Conservation (phyloP, 192 early-diverging fungal species). For the Rhizophagus clarus region DNA sequence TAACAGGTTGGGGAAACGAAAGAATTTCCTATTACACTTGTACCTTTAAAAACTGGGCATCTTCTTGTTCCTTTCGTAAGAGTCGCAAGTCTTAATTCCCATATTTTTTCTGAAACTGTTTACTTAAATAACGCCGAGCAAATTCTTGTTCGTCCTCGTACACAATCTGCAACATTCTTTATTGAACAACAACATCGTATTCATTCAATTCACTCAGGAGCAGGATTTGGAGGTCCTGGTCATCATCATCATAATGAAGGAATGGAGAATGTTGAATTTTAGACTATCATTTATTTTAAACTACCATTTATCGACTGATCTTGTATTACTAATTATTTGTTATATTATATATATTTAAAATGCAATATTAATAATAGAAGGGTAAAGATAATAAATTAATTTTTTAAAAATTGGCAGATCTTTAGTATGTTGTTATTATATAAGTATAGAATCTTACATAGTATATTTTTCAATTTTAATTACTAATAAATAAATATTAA, state of each 20-base stretch:
- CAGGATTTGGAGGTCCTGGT: background rate
- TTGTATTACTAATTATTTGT: too few relatives aligned
- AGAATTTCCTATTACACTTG: slow-evolving; percentile 53
- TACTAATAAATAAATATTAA: too few relatives aligned
- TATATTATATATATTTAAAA: too few relatives aligned
- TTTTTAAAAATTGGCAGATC: too few relatives aligned
- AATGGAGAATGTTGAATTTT: background rate
- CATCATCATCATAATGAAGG: slow-evolving; percentile 15
- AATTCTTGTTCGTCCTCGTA: slow-evolving; percentile 57
- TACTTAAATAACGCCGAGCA: slow-evolving; percentile 63
- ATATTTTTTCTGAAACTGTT: slow-evolving; percentile 51
- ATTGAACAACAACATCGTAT: slow-evolving; percentile 60
- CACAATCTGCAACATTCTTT: slow-evolving; percentile 59
- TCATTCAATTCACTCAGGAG: slow-evolving; percentile 30
- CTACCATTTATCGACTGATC: too few relatives aligned
- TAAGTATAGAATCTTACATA: too few relatives aligned
- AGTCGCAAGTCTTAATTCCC: slow-evolving; percentile 42
- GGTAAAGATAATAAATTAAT: too few relatives aligned
- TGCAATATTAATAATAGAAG: too few relatives aligned
- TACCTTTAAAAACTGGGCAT: slow-evolving; percentile 62
- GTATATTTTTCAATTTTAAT: too few relatives aligned
- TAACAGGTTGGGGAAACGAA: slow-evolving; percentile 48
- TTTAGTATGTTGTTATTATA: too few relatives aligned
- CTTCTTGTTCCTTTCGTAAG: slow-evolving; percentile 54
- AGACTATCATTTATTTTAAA: background rate